Evolutionary conservation across 2,329 filamentous ascomycete genomes (phyloP), one percentile per base, ranked within the genome.

Genomic region (Ophiostoma novo-ulmi): DNA sequence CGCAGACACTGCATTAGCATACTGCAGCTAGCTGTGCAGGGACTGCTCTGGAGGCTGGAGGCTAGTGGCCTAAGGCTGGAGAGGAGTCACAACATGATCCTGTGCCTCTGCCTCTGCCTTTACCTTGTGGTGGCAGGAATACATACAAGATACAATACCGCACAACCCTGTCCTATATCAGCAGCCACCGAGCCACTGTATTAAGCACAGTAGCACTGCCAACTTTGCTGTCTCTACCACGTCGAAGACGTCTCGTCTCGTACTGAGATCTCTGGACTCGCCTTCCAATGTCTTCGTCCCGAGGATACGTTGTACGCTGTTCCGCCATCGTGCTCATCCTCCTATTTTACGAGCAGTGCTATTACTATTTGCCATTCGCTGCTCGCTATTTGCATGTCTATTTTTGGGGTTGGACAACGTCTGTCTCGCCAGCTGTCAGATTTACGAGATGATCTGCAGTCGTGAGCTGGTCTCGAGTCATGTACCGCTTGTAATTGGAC

Each of bases 371-470:
- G 8, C 52, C 22, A 58, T 58, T 58, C n/a, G 52, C 52, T 26
- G 52, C n/a, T 26, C 11, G 52, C 22, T 58, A 17, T 11, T 3
- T 58, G 52, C 1, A 0, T 14, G 11, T 14, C 58, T 63, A 35
- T 63, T 63, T 31, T 63, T 31, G 22, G 38, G 17, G 44, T 48
- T 20, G 44, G 44, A 48, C 44, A 58, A n/a, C n/a, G n/a, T 58
- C 26, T 58, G n/a, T 17, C 58, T 5, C 58, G 26, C 58, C 26
- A 35, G 58, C 58, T 36, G 58, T 63, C 58, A 63, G 58, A 11
- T 63, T 63, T 63, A 63, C 58, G 58, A 63, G 58, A 35, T 35
- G 58, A 63, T 63, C 58, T 17, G 26, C 58, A 63, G 26, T 20
- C 3, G 44, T 14, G 44, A 14, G 52, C 52, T 58, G 22, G 44